Conservation (phyloP, 2,329 filamentous ascomycete genomes). For the Aspergillus sp. region DNA sequence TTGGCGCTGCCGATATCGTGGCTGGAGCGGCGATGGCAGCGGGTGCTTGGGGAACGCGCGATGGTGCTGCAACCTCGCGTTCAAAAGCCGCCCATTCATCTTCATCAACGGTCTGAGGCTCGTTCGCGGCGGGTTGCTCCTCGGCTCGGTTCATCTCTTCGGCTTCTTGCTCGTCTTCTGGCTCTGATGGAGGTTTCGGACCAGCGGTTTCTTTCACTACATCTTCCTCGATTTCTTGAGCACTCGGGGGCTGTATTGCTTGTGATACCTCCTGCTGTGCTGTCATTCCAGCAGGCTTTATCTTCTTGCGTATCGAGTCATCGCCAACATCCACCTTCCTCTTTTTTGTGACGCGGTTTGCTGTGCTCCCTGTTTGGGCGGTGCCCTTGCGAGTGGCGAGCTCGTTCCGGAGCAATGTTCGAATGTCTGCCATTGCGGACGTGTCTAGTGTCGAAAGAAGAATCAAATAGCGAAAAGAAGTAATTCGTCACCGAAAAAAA, state of each 20-base stretch:
- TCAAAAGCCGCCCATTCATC: slow-evolving; percentile 84
- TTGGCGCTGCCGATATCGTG: slow-evolving; percentile 62
- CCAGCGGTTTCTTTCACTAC: slow-evolving; percentile 20
- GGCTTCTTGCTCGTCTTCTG: slow-evolving; percentile 8
- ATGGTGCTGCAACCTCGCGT: slow-evolving; percentile 61
- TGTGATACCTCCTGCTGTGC: slow-evolving; percentile 25
- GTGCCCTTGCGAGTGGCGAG: slow-evolving; percentile 66
- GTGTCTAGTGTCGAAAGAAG: background rate
- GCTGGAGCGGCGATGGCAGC: slow-evolving; percentile 39
- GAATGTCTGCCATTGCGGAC: slow-evolving; percentile 64
- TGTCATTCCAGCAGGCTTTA: slow-evolving; percentile 29
- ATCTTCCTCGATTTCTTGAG: slow-evolving; percentile 18
- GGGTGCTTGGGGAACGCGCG: slow-evolving; percentile 25
- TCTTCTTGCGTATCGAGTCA: slow-evolving; percentile 38
- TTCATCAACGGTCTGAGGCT: slow-evolving; percentile 52
- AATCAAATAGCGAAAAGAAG: background rate
- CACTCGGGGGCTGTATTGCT: slow-evolving; percentile 19
- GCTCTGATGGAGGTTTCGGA: slow-evolving; percentile 13
- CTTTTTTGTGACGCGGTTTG: slow-evolving; percentile 44
- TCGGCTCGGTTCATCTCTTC: slow-evolving; percentile 3
- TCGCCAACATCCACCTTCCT: slow-evolving; percentile 45
- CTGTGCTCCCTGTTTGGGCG: slow-evolving; percentile 42
- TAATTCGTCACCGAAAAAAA: background rate
- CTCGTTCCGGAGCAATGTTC: slow-evolving; percentile 71
- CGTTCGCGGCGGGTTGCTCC: slow-evolving; percentile 3